Conservation (phyloP, 75 land plant species). For the Picea glauca region DNA sequence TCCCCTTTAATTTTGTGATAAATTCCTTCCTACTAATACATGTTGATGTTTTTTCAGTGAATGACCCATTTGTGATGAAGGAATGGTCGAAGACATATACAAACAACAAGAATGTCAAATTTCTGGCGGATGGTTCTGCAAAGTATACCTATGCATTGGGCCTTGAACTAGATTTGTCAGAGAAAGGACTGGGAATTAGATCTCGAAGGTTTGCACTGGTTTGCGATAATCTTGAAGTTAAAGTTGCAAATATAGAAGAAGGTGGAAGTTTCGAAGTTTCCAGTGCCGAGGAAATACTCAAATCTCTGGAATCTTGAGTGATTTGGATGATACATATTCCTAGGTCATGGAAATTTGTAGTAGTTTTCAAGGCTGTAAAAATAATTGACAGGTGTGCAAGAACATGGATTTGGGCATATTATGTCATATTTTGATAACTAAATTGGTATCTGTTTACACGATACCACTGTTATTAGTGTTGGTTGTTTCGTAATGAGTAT, state of each 20-base stretch:
- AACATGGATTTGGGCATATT: neutral
- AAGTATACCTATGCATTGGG: constrained; percentile 75
- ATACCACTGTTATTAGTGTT: neutral
- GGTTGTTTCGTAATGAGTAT: neutral
- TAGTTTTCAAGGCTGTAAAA: neutral
- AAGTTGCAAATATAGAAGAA: constrained; percentile 79
- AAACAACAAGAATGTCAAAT: constrained; percentile 61
- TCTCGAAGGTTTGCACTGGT: constrained; percentile 79
- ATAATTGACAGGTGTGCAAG: neutral
- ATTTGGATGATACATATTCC: neutral
- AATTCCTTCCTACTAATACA: too few relatives aligned
- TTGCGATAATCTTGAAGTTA: constrained; percentile 69
- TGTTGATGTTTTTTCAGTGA: constrained; percentile 39
- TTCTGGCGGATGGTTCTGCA: constrained; percentile 90
- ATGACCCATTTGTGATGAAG: constrained; percentile 91
- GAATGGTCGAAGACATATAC: constrained; percentile 90
- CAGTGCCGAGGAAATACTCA: constrained; percentile 81
- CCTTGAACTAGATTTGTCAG: constrained; percentile 81
- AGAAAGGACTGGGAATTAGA: constrained; percentile 76
- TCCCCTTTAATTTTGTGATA: too few relatives aligned
- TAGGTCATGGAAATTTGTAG: neutral
- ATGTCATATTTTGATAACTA: neutral
- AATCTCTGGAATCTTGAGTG: constrained; percentile 28
- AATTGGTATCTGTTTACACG: neutral
- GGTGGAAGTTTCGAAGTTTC: constrained; percentile 74